Base-by-base conservation (phyloP, 2,329 filamentous ascomycete genomes). In the Penicillium glabrum region DNA sequence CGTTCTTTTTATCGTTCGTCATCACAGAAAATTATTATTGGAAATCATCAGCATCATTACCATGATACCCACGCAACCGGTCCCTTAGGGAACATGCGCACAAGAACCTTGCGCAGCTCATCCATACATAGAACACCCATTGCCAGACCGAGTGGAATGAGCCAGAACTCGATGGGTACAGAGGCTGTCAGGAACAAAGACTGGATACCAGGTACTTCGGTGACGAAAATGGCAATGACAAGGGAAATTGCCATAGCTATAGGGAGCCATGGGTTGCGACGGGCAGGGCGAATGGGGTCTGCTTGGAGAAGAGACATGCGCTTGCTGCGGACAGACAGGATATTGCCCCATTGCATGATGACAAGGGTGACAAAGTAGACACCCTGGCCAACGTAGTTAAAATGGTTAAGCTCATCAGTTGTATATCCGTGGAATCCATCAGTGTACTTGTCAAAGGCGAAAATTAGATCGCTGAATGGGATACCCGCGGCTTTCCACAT, bases 341-440 rank as follows among this genome's bases (percentile, higher is more conserved):
- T 77, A 58, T 83, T 83, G 2, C 80, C 81, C 77, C 80, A 82
- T 56, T 84, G 82, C 37, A 84, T 70, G 37, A 83, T 76, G 0
- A 84, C 80, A 1, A 84, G 72, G 0, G 78, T 81, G 11, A 84
- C 79, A 54, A 84, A 84, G 68, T 84, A 84, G 6, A 84, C 78
- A 44, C 77, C 75, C 61, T 83, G 80, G 3, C 79, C 81, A 0
- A 75, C 75, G 52, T 72, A 75, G 68, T 82, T 83, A 72, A 83
- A 82, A 21, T 77, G 61, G 1, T 64, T 73, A 3, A 84, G 74
- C 60, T 83, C 60, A 5, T 72, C 79, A 10, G 69, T 45, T 0
- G 76, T 75, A 68, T 83, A 82, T 0, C 80, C 81, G 56, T 79
- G 75, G 62, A 81, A 83, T 3, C 81, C 81, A 1, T 74, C 79